Evolutionary conservation across 208 protist genomes (phyloP).

Genomic region (Tetramitus jugosus): DNA sequence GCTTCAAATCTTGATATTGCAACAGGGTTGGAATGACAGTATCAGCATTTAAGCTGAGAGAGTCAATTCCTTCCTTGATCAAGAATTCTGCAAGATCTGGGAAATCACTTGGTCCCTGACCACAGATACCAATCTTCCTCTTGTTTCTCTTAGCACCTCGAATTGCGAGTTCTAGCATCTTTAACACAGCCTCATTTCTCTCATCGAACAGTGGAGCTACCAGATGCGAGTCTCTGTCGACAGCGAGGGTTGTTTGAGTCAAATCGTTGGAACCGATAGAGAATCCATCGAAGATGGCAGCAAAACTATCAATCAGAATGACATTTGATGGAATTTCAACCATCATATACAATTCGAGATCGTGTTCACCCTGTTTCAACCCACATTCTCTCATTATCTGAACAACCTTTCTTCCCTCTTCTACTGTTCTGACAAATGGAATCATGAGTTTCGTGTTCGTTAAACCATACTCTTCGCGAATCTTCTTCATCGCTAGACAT

Average conservation of each 20-base stretch:
- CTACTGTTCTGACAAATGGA: constrained; percentile 39
- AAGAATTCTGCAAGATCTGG: constrained; percentile 43
- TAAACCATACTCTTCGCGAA: constrained; percentile 40
- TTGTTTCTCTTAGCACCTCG: background rate
- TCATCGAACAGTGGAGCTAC: no score
- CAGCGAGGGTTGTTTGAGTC: constrained; percentile 39
- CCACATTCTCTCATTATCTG: no score
- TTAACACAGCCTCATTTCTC: no score
- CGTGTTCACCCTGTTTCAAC: no score
- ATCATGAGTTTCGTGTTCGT: constrained; percentile 46
- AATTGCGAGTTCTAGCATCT: no score
- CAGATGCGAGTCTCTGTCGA: constrained; percentile 32
- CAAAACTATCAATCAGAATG: constrained; percentile 37
- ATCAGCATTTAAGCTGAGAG: constrained; percentile 41
- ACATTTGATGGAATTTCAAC: constrained; percentile 45
- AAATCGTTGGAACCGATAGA: constrained; percentile 45
- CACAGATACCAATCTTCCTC: constrained; percentile 45
- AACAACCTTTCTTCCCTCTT: constrained; percentile 34
- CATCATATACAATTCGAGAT: constrained; percentile 24
- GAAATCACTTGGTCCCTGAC: constrained; percentile 40
- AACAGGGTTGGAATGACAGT: no score
- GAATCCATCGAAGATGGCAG: constrained; percentile 37
- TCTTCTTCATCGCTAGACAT: constrained; percentile 21
- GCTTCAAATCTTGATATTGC: no score
- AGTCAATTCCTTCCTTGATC: constrained; percentile 38